Percentiles rank a stretch among this genome's conserved stretches.
These are phyloP conservation scores for Phylloporus sp. DNA, from an alignment of 768 basidiomycete genomes.

Conservation along the genomic window DNA sequence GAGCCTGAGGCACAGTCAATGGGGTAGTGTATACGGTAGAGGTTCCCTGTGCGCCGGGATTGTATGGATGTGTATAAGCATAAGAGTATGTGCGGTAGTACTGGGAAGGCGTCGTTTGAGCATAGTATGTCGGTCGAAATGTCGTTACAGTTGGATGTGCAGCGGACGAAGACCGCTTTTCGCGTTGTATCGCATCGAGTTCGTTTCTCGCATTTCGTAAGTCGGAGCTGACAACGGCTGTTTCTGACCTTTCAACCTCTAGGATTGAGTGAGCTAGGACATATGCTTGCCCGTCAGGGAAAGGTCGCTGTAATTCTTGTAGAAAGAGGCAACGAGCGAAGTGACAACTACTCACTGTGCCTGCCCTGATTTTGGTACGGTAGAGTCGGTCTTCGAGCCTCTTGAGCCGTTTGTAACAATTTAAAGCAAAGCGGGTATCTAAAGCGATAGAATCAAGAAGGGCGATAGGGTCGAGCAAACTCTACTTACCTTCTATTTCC, in stretches of 20 bases:
- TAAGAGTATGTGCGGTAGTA: conserved; percentile 68
- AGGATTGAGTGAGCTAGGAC: conserved; percentile 59
- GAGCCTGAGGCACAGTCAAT: conserved; percentile 34
- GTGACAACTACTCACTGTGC: conserved; percentile 43
- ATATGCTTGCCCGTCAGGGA: conserved; percentile 61
- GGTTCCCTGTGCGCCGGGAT: conserved; percentile 19
- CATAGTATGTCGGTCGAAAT: conserved; percentile 38
- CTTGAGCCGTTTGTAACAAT: conserved; percentile 57
- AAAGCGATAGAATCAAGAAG: conserved; percentile 5
- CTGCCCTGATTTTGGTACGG: conserved; percentile 48
- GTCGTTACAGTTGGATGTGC: conserved; percentile 29
- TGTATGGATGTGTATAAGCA: conserved; percentile 59
- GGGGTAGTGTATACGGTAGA: conserved; percentile 27
- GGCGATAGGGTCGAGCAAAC: not conserved
- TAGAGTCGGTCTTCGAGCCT: conserved; percentile 57
- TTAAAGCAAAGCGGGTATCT: conserved; percentile 72
- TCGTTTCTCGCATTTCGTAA: conserved; percentile 61
- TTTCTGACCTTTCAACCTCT: conserved; percentile 65
- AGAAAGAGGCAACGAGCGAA: not conserved
- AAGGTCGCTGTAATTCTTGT: conserved; percentile 44
- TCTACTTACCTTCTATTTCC: conserved; percentile 50
- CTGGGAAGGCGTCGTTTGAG: conserved; percentile 40
- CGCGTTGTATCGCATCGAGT: conserved; percentile 63
- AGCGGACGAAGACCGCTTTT: conserved; percentile 49
- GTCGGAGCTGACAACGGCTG: conserved; percentile 51